Evolutionary conservation across 2,329 filamentous ascomycete species (phyloP), one percentile per base, ranked within the genome.

Genomic region (Didymella glomerata): DNA sequence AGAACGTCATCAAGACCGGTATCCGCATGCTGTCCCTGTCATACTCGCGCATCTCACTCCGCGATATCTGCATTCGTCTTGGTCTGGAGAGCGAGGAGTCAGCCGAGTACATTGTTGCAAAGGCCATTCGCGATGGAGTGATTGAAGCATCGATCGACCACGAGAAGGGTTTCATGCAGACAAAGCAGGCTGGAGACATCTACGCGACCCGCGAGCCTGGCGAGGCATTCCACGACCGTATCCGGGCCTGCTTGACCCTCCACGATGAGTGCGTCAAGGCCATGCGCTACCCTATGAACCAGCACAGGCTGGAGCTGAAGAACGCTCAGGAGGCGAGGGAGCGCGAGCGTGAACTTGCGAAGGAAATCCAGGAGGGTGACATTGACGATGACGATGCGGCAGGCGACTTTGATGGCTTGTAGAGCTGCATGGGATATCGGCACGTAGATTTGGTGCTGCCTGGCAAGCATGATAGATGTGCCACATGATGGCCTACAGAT

Each of bases 241-340:
- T 99, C 70, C 86, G 88, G 67, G 95, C 95, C 42, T 97, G 95
- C 78, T 84, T 99, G 70, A 87, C 89, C 56, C 86, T 99, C 64
- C 93, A 98, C 74, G 95, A 99, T 72, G 95, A 99, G 82, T 98
- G 94, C 75, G 93, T 99, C 73, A 98, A 97, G 91, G 94, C 95
- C 25, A 99, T 99, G 95, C 88, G 95, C 54, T 99, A 98, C 81
- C 95, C 95, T 2, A 98, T 98, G 94, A 97, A 99, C 82, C 95
- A 98, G 79, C 95, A 99, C 80, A 88, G 95, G 18, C 84, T 98
- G 55, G 95, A 99, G 80, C 85, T 99, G 55, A 98, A 97, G 86
- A 98, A 96, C 72, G 95, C 95, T 0, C 94, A 98, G 79, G 96
- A 99, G 80, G 95, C 95, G n/a, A 87, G 95, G 49, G 95, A 99